Base-by-base conservation (phyloP, 148 eudicot genomes). In the Fagopyrum homotropicum region DNA sequence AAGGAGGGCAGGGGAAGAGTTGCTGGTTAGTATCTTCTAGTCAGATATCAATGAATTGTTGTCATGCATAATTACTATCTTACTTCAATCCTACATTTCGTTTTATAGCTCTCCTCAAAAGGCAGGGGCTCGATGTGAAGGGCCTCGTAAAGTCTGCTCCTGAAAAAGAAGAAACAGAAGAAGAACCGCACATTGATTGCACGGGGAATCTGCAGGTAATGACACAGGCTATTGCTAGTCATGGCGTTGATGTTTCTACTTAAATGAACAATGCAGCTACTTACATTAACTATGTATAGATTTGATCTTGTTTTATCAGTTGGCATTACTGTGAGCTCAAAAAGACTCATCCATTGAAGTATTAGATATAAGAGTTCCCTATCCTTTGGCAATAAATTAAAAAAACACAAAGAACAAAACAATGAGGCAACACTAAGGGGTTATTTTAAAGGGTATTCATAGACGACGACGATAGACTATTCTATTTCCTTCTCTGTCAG, bases 1-100 rank as follows among this genome's bases (percentile, higher is more conserved):
- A 93, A 93, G 85, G 98, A 93, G 81, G 96, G 98, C 60, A 88
- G 98, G 83, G 92, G 96, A 86, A 93, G 88, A 81, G 96, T 93
- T 81, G 98, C 96, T 79, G 98, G 98, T 93, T 46, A 86, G 91
- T 83, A 70, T 48, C 72, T 79, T 40, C 46, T 66, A 66, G 71
- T 11, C 46, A 40, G 43, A 66, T 8, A 46, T 46, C 19, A 45
- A 7, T 72, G 55, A 14, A 66, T n/a, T 46, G 2, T 72, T 72
- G 54, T 55, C 17, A 10, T 72, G 50, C 60, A 57, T 70, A 48
- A 11, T 75, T 66, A 44, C 75, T 55, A 15, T 63, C 43, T 50
- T 40, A 45, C 46, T 66, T 8, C 35, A 16, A 47, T 11, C 19
- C 68, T 72, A 60, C 49, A 74, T 64, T 74, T 29, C 77, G 82